Evolutionary conservation across 805 yeast genomes (phyloP).

Genomic region (Suhomyces kilbournensis): DNA sequence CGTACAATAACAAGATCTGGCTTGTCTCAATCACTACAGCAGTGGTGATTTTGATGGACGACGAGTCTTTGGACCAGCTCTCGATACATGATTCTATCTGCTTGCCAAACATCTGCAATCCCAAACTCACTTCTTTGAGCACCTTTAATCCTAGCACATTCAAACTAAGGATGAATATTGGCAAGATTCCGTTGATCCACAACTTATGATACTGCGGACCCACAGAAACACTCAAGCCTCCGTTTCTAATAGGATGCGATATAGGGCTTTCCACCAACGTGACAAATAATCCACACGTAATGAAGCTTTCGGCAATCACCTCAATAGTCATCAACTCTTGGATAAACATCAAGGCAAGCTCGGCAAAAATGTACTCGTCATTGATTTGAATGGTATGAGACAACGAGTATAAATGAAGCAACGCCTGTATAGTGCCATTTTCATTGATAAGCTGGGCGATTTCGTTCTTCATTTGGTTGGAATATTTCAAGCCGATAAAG

Average conservation of each 20-base stretch:
- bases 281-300: constrained; percentile 59
- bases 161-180: constrained; percentile 59
- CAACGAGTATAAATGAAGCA: constrained; percentile 64
- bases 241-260: constrained; percentile 63
- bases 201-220: constrained; percentile 62
- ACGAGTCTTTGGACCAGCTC: constrained; percentile 65
- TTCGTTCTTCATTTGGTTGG: constrained; percentile 45
- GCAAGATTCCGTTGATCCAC: constrained; percentile 85
- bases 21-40: constrained; percentile 40
- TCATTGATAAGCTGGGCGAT: constrained; percentile 53
- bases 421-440: constrained; percentile 58
- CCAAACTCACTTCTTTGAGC: constrained; percentile 62
- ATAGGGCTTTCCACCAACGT: constrained; percentile 73
- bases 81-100: constrained; percentile 64
- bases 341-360: constrained; percentile 63
- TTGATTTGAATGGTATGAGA: constrained; percentile 60
- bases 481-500: constrained; percentile 48
- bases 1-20: constrained; percentile 64
- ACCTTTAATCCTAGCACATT: constrained; percentile 62
- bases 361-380: constrained; percentile 69
- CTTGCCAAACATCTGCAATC: constrained; percentile 57
- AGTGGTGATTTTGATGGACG: constrained; percentile 34
- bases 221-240: constrained; percentile 51
- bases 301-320: constrained; percentile 62
- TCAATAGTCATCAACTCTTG: constrained; percentile 64